These are phyloP conservation scores for Micromonas pusilla DNA, from an alignment of 139 green algal genomes.

Conservation along the genomic window DNA sequence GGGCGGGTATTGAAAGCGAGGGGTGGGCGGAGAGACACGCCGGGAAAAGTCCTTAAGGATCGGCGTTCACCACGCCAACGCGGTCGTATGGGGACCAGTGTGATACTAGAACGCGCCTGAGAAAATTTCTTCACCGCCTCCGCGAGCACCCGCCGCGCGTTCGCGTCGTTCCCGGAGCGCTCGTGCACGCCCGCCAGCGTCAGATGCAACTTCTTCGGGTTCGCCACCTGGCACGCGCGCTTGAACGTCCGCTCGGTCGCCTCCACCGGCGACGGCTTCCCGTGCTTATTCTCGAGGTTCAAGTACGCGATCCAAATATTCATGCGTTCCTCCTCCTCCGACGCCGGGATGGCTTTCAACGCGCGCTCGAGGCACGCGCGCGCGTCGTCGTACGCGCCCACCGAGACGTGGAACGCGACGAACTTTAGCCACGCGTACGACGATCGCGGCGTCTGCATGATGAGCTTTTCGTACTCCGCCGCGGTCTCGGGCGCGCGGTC, in stretches of 20 bases:
- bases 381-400: conserved; percentile 68
- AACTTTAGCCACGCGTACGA: conserved; percentile 88
- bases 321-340: conserved; percentile 65
- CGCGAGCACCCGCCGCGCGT: conserved; percentile 55
- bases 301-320: conserved; percentile 93
- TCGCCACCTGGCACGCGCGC: conserved; percentile 59
- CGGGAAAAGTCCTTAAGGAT: no score
- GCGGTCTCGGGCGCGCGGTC: conserved; percentile 48
- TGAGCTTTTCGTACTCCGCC: conserved; percentile 72
- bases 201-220: conserved; percentile 79
- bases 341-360: conserved; percentile 74
- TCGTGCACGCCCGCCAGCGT: conserved; percentile 61
- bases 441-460: conserved; percentile 67
- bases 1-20: no score
- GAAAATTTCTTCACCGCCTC: conserved; percentile 76
- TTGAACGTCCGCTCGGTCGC: conserved; percentile 69
- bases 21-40: no score
- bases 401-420: conserved; percentile 81
- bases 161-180: conserved; percentile 43
- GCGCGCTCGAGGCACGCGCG: conserved; percentile 74
- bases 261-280: conserved; percentile 59
- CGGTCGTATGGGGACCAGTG: no score
- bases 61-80: no score
- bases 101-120: no score
- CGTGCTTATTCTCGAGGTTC: conserved; percentile 87